Evolutionary conservation across 2,329 filamentous ascomycete species (phyloP), one percentile per base, ranked within the genome.

Genomic region (Exophiala alcalophila): DNA sequence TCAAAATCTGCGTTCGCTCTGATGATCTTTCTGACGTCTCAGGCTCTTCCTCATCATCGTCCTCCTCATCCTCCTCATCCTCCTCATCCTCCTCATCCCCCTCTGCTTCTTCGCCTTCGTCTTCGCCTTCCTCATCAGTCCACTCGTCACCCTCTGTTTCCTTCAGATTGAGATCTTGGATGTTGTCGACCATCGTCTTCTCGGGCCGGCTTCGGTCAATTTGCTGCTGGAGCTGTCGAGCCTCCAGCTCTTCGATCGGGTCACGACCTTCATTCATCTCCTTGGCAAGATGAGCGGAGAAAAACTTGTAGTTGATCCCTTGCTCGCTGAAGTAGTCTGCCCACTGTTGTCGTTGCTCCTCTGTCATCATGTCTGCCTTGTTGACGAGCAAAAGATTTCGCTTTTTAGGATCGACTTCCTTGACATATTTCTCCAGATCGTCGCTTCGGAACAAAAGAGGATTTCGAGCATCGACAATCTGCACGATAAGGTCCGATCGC

Each of bases 341-440:
- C 92, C 92, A 98, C 0, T 76, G 73, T 53, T 77, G 77, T 53
- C 92, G 76, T 69, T 98, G 94, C 58, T 80, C 80, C 33, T 81
- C 65, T 1, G 90, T 94, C 86, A 98, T 90, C 92, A 98, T 96
- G 68, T 98, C 92, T 31, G 92, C 90, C 74, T 98, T 98, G 74
- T 98, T 98, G 61, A 98, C 91, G 41, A 98, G 73, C 42, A 98
- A 65, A 60, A 98, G 61, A 63, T 97, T 98, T 62, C 89, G 78
- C 72, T 98, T 97, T 62, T 80, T 83, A 2, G 81, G 68, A 58
- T 94, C 85, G 18, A 97, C 84, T 57, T 94, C 88, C 68, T 95
- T 94, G 58, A 98, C 92, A 57, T 98, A 98, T 54, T 73, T 76
- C 61, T 97, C 92, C 49, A 98, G 68, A 71, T 98, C 92, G 56